Evolutionary conservation across 495 filamentous ascomycete genomes (phyloP).

Genomic region (Viridothelium virens): DNA sequence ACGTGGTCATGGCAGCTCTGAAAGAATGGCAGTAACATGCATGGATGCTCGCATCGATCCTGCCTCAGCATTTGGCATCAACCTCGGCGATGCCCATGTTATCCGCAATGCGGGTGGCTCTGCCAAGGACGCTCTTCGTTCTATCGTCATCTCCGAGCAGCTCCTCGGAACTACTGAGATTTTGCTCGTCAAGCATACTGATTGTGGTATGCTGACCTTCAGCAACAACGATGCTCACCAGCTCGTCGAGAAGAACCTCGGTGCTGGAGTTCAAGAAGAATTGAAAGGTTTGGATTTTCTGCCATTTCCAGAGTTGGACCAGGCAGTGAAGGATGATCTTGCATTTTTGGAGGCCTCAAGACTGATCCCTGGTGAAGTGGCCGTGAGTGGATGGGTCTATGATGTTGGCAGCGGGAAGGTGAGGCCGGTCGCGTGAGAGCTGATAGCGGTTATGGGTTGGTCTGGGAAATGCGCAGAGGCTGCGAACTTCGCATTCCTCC

Average conservation of each 20-base stretch:
- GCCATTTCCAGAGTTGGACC: conserved; percentile 55
- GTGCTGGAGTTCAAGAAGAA: conserved; percentile 39
- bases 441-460: neutral
- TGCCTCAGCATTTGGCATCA: conserved; percentile 61
- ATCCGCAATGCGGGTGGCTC: conserved; percentile 72
- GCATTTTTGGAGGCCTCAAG: conserved; percentile 50
- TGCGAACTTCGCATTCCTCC: too few relatives aligned
- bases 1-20: neutral
- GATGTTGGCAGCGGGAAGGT: conserved; percentile 71
- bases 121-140: conserved; percentile 60
- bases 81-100: conserved; percentile 70
- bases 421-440: conserved; percentile 42
- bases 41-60: conserved; percentile 82
- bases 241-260: conserved; percentile 52
- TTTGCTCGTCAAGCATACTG: conserved; percentile 68
- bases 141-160: conserved; percentile 72
- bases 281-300: conserved; percentile 51
- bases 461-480: neutral
- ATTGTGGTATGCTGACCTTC: conserved; percentile 80
- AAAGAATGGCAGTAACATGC: conserved; percentile 51
- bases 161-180: conserved; percentile 73
- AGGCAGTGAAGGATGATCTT: conserved; percentile 61
- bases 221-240: conserved; percentile 53
- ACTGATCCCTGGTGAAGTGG: conserved; percentile 50
- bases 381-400: conserved; percentile 69